These are phyloP conservation scores for Ceratobasidium papillatum DNA, from an alignment of 1,284 basidiomycete species.

Conservation along the genomic window DNA sequence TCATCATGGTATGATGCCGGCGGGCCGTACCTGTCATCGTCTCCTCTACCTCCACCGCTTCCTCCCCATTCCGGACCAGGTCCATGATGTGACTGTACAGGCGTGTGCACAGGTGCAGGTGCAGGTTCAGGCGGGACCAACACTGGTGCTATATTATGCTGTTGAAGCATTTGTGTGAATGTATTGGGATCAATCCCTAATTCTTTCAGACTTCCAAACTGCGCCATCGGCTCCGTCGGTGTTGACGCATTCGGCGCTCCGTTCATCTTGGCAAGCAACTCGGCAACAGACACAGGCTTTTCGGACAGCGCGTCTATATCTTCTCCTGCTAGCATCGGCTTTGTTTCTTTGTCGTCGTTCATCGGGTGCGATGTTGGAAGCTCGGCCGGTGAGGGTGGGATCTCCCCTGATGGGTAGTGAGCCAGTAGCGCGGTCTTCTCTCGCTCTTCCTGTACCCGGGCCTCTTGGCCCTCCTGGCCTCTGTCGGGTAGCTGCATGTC, in stretches of 20 bases:
- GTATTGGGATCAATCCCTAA: constrained; percentile 50
- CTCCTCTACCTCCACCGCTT: constrained; percentile 42
- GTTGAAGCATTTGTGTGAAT: constrained; percentile 49
- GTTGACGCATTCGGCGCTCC: background rate
- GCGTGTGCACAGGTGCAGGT: constrained; percentile 41
- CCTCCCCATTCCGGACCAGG: constrained; percentile 59
- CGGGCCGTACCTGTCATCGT: constrained; percentile 23
- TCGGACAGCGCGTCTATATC: constrained; percentile 60
- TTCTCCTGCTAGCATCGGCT: constrained; percentile 70
- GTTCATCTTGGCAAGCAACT: constrained; percentile 40
- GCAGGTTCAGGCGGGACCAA: constrained; percentile 42
- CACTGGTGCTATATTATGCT: constrained; percentile 59
- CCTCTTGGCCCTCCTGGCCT: constrained; percentile 73
- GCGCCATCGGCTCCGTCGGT: background rate
- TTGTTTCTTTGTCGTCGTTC: constrained; percentile 68
- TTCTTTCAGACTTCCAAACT: constrained; percentile 40
- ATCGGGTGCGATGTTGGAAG: constrained; percentile 63
- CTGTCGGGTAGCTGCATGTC: constrained; percentile 63
- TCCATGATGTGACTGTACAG: constrained; percentile 48
- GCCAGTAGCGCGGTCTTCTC: constrained; percentile 79
- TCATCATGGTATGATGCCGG: constrained; percentile 23
- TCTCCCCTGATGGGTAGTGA: constrained; percentile 62
- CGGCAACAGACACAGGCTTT: constrained; percentile 40
- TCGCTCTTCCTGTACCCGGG: constrained; percentile 70
- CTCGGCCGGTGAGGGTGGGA: constrained; percentile 57